These are phyloP conservation scores for Lagenaria siceraria DNA, from an alignment of 306 rosid species.

Conservation along the genomic window DNA sequence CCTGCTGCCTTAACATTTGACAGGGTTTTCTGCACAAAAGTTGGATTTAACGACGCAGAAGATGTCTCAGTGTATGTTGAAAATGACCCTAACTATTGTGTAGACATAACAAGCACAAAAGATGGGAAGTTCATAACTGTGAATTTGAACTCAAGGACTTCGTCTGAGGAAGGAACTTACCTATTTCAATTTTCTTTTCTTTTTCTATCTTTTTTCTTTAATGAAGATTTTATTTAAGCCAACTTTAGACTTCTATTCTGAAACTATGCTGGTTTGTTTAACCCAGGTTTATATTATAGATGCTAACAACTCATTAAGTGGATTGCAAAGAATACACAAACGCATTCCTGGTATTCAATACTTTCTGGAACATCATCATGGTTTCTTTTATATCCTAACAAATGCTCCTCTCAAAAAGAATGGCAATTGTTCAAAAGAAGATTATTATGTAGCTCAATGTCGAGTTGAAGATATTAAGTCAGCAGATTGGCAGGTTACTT, in stretches of 20 bases:
- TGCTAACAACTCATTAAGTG: slow-evolving; percentile 47
- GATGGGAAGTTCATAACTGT: slow-evolving; percentile 97
- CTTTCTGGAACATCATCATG: slow-evolving; percentile 84
- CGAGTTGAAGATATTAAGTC: slow-evolving; percentile 45
- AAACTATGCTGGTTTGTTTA: slow-evolving; percentile 20
- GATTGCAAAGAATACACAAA: slow-evolving; percentile 46
- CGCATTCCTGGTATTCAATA: slow-evolving; percentile 65
- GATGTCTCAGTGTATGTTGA: slow-evolving; percentile 52
- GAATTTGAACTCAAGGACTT: slow-evolving; percentile 97
- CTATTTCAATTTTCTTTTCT: slow-evolving; percentile 11
- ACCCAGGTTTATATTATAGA: slow-evolving; percentile 74
- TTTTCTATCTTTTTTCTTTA: not conserved
- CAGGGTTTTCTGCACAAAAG: slow-evolving; percentile 67
- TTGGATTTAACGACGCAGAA: slow-evolving; percentile 30
- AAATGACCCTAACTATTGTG: slow-evolving; percentile 68
- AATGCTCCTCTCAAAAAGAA: slow-evolving; percentile 52
- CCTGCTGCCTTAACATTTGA: not conserved
- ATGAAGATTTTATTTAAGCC: not conserved
- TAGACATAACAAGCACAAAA: slow-evolving; percentile 88
- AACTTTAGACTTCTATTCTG: slow-evolving; percentile 11
- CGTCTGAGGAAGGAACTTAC: slow-evolving; percentile 91
- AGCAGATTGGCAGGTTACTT: slow-evolving; percentile 53
- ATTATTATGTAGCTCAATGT: slow-evolving; percentile 61
- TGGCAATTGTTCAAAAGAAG: slow-evolving; percentile 40
- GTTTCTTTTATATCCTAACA: slow-evolving; percentile 70